Base-by-base conservation (phyloP, 345 rosid genomes). In the Salix arbutifolia region DNA sequence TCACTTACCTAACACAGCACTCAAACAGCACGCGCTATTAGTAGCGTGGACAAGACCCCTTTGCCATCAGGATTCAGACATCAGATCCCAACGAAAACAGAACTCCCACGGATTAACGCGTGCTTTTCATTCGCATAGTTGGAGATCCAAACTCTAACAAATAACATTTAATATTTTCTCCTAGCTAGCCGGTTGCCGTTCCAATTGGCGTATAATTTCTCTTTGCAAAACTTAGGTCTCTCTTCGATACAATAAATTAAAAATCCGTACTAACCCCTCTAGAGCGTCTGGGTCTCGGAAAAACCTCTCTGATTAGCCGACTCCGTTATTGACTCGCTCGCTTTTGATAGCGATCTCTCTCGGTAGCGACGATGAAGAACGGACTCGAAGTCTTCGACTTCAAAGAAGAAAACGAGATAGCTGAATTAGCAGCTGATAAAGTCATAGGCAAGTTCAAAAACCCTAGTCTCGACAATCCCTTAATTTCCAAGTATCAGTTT, bases 381-480 rank as follows among this genome's bases (percentile, higher is more conserved):
- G 85, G 68, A 26, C 72, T 84, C 11, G 90, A 83, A 2, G 90
- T 88, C 23, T 90, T 86, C 82, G 96, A 90, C 69, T 91, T 89
- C 90, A 88, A 83, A 8, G 91, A 89, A 79, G 97, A 88, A 65
- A 97, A 91, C 73, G 92, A 89, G 88, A 77, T 85, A 69, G 56
- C 88, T 35, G 96, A 93, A 75, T 66, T 76, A 11, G 76, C 81
- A 38, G 80, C 89, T 52, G 86, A 82, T 30, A 86, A 91, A 77
- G 68, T 82, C 50, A 58, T 80, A 65, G 77, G 65, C 79, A 91
- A 91, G 79, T 85, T 84, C 58, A 68, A 86, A 84, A 88, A 82
- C 92, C 94, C 97, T 91, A 88, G 82, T 74, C 65, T 58, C 40
- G 87, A 80, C 67, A 79, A 80, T 80, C 58, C 87, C 77, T 65